phyloP scores from a whole-genome alignment of 306 rosid genomes.

The Spatholobus suberectus region DNA sequence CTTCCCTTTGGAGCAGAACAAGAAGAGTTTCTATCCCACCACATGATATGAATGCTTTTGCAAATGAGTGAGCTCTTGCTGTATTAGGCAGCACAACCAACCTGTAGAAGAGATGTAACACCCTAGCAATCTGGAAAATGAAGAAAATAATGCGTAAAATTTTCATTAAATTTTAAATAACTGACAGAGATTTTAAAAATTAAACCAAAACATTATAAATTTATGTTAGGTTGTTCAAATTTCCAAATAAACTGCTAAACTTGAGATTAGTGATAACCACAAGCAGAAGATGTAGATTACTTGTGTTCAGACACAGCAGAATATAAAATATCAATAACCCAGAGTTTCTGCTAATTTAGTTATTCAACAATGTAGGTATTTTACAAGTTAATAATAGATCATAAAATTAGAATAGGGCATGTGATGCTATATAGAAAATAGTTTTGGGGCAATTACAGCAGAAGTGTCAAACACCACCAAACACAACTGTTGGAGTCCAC shows the following conservation, averaged over 20 bases:
- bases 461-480: not conserved
- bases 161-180: constrained; percentile 29
- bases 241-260: constrained; percentile 30
- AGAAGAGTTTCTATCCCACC: constrained; percentile 96
- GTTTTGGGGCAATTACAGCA: not conserved
- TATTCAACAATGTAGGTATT: not conserved
- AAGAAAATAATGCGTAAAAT: constrained; percentile 38
- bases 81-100: constrained; percentile 93
- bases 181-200: constrained; percentile 10
- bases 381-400: not conserved
- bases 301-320: not conserved
- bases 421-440: not conserved
- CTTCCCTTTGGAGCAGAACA: constrained; percentile 91
- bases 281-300: constrained; percentile 20
- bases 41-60: constrained; percentile 84
- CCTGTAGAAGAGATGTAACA: constrained; percentile 87
- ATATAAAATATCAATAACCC: not conserved
- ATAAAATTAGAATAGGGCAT: not conserved
- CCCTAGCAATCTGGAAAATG: constrained; percentile 85
- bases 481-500: not conserved
- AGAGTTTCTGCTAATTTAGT: not conserved
- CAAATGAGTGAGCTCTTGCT: constrained; percentile 82
- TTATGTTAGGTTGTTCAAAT: constrained; percentile 30
- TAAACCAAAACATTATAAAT: constrained; percentile 6
- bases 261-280: not conserved